Percentiles rank a stretch among this genome's conserved stretches.
Evolutionary conservation across 371 early-diverging fungal species (phyloP).

Genomic region (Blakeslea trispora): DNA sequence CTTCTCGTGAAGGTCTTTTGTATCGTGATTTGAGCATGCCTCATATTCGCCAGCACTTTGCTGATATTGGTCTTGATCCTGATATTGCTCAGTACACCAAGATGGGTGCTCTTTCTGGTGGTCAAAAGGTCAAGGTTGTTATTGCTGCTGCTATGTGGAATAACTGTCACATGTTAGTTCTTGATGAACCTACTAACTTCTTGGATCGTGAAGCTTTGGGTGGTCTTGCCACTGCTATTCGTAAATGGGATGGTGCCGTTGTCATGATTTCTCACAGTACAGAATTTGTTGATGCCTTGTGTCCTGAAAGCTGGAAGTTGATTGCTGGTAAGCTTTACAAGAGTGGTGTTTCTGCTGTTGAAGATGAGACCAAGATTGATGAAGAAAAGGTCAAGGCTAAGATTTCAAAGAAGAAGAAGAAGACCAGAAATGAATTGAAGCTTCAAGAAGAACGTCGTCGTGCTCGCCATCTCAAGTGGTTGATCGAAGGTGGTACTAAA

Average conservation of each 20-base stretch:
- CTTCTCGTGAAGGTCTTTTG: constrained; percentile 75
- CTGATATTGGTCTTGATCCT: constrained; percentile 78
- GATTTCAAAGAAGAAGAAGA: constrained; percentile 81
- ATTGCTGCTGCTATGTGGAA: constrained; percentile 86
- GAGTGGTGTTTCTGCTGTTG: constrained; percentile 58
- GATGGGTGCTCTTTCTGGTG: constrained; percentile 77
- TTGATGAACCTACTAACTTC: constrained; percentile 90
- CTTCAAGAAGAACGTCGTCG: constrained; percentile 68
- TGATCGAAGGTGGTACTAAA: constrained; percentile 68
- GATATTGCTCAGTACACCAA: constrained; percentile 77
- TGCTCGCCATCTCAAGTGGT: constrained; percentile 73
- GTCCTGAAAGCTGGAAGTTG: constrained; percentile 80
- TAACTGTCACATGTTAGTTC: constrained; percentile 79
- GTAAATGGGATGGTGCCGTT: constrained; percentile 81
- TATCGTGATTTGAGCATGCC: constrained; percentile 69
- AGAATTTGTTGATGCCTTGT: constrained; percentile 79
- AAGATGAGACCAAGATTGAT: constrained; percentile 63
- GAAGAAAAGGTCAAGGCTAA: constrained; percentile 63
- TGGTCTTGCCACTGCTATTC: constrained; percentile 80
- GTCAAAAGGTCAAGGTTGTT: constrained; percentile 88
- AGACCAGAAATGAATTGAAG: constrained; percentile 77
- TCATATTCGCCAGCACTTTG: constrained; percentile 64
- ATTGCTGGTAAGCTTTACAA: constrained; percentile 60
- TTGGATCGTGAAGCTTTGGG: constrained; percentile 88
- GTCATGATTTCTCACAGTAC: constrained; percentile 88